phyloP scores from a whole-genome alignment of 208 protist genomes.

The Angomonas desouzai region DNA sequence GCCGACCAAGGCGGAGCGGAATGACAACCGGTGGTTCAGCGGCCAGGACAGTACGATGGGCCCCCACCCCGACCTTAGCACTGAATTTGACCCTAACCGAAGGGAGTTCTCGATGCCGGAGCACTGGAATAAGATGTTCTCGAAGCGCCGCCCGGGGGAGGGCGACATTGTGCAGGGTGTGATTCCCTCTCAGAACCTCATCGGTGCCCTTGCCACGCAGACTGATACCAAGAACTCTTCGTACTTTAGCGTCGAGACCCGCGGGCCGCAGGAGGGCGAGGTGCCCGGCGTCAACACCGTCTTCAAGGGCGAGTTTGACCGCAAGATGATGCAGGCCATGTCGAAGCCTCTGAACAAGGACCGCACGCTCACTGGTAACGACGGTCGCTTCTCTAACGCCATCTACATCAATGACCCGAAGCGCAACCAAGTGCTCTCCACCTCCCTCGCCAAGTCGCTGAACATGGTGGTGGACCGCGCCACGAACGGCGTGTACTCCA shows the following conservation, averaged over 20 bases:
- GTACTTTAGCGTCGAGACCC: conserved; percentile 70
- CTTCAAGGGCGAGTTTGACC: conserved; percentile 82
- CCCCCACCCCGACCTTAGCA: conserved; percentile 50
- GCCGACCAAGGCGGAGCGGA: conserved; percentile 43
- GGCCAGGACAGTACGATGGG: conserved; percentile 65
- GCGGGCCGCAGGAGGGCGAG: conserved; percentile 55
- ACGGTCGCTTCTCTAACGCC: conserved; percentile 84
- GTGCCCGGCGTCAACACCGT: conserved; percentile 84
- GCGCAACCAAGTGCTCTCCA: conserved; percentile 70
- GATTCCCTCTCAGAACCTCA: conserved; percentile 61
- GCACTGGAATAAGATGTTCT: conserved; percentile 91
- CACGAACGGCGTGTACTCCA: conserved; percentile 85
- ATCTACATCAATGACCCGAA: conserved; percentile 86
- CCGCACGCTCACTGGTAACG: conserved; percentile 74
- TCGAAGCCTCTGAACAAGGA: conserved; percentile 67
- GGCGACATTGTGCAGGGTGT: conserved; percentile 69
- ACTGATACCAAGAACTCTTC: conserved; percentile 54
- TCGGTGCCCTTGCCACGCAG: conserved; percentile 71
- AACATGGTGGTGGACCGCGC: conserved; percentile 59
- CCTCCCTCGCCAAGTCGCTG: conserved; percentile 60
- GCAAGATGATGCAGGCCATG: conserved; percentile 90
- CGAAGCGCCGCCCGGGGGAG: conserved; percentile 79
- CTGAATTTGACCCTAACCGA: conserved; percentile 72
- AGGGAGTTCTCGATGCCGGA: conserved; percentile 83
- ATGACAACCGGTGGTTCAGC: conserved; percentile 46